A percentile compares a stretch with the other conserved stretches of the same genome.
Evolutionary conservation across 2,329 filamentous ascomycete genomes (phyloP).

Genomic region (Paracorniculantispora psalliotae): DNA sequence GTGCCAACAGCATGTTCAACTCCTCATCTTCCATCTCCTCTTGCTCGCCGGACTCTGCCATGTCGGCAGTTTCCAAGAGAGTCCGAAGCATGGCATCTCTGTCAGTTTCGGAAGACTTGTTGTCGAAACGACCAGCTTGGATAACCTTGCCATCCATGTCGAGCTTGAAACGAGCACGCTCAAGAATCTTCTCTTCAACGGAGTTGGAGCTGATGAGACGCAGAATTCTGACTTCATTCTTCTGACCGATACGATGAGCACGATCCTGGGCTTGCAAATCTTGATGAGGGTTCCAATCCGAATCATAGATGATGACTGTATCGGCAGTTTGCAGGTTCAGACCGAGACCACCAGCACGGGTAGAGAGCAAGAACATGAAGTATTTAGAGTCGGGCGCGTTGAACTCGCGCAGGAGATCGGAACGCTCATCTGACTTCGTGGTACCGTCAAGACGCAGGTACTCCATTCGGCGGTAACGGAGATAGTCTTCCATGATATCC

Average conservation of each 20-base stretch:
- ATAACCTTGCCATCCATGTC: slow-evolving; percentile 99
- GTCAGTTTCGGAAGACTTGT: slow-evolving; percentile 98
- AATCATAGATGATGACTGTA: slow-evolving; percentile 99
- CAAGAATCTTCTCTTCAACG: slow-evolving; percentile 96
- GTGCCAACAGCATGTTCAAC: slow-evolving; percentile 88
- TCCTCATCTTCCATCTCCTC: slow-evolving; percentile 99
- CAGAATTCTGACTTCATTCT: slow-evolving; percentile 97
- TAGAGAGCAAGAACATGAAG: slow-evolving; percentile 98
- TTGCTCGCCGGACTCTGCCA: slow-evolving; percentile 65
- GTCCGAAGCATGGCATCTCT: slow-evolving; percentile 95
- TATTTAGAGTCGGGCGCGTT: slow-evolving; percentile 88
- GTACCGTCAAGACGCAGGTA: slow-evolving; percentile 94
- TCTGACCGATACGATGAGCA: slow-evolving; percentile 99
- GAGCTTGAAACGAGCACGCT: slow-evolving; percentile 94
- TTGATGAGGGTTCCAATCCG: slow-evolving; percentile 99
- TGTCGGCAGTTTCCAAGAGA: slow-evolving; percentile 77
- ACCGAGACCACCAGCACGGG: slow-evolving; percentile 94
- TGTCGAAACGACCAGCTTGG: slow-evolving; percentile 98
- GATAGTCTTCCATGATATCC: slow-evolving; percentile 99
- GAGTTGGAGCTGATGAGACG: slow-evolving; percentile 95
- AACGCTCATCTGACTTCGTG: slow-evolving; percentile 95
- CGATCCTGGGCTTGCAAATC: slow-evolving; percentile 99
- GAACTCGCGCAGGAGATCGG: slow-evolving; percentile 81
- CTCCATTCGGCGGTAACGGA: slow-evolving; percentile 74
- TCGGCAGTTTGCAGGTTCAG: slow-evolving; percentile 96